Percentiles rank a stretch among this genome's conserved stretches.
phyloP scores from a whole-genome alignment of 2,329 filamentous ascomycete genomes.

The Penicillium brasilianum region DNA sequence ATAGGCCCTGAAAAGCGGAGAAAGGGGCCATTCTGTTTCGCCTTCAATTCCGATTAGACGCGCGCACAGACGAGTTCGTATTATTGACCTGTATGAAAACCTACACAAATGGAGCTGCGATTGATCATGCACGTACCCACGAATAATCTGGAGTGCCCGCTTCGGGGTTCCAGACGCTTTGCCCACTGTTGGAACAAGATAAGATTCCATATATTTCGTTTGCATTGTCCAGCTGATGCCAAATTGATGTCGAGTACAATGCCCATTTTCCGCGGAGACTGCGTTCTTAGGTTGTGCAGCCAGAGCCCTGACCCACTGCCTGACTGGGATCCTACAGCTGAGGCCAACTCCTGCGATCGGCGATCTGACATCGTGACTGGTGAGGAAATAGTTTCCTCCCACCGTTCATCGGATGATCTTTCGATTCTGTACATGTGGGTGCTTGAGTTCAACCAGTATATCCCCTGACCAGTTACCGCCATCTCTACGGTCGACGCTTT shows the following conservation, averaged over 20 bases:
- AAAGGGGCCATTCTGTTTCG: neutral
- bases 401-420: conserved; percentile 10
- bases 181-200: conserved; percentile 1
- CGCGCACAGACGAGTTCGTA: conserved; percentile 20
- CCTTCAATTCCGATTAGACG: conserved; percentile 10
- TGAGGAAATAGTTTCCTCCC: neutral
- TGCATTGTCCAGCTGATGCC: neutral
- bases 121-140: neutral
- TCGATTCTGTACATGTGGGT: conserved; percentile 13
- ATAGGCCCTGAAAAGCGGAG: neutral
- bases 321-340: conserved; percentile 3
- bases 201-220: neutral
- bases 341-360: conserved; percentile 14
- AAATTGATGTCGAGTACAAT: neutral
- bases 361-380: conserved; percentile 17
- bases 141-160: neutral
- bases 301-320: conserved; percentile 15
- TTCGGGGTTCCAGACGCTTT: conserved; percentile 1
- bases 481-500: neutral
- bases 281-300: conserved; percentile 10
- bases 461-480: conserved; percentile 10
- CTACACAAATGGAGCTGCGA: neutral
- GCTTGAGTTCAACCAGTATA: conserved; percentile 10
- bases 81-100: conserved; percentile 1
- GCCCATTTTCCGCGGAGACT: neutral